Evolutionary conservation across 805 yeast genomes (phyloP), one percentile per base, ranked within the genome.

Genomic region (Cyberlindnera amylophila): DNA sequence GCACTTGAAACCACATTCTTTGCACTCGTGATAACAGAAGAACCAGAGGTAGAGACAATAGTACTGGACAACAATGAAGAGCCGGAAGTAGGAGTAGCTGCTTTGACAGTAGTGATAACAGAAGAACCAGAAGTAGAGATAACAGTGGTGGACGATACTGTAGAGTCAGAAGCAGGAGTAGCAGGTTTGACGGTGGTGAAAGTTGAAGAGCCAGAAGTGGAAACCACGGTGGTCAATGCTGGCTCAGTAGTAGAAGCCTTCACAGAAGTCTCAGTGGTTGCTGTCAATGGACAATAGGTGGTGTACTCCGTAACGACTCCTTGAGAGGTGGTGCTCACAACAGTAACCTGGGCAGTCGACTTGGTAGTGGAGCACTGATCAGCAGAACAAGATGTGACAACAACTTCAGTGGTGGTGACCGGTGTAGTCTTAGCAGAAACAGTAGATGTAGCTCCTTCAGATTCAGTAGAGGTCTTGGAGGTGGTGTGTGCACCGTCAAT

Each of bases 281-380:
- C 35, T 17, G 34, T 36, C n/a, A 19, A 11, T 18, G 41, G 23
- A 47, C 71, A 67, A 57, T 43, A 51, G 8, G 61, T 58, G 4
- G 59, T 57, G 32, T 43, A 51, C 40, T 42, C 46, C 21, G 58
- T 54, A 13, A 52, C 50, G n/a, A 41, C 59, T 46, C 66, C 67
- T 53, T 55, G 40, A 19, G 55, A 53, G 34, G 69, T 64, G 27
- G 57, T 57, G 24, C 69, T 66, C 31, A 64, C 61, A 34, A 63
- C 58, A 17, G 51, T 37, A 7, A 49, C 46, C 19, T 42, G 34
- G 16, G 54, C 49, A 2, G 50, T 32, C 10, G 49, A 31, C 6
- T 37, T 23, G 4, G 51, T 39, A 4, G 37, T 21, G 4, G 35
- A 14, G 17, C 59, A 53, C 2, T 16, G 17, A 9, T 43, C 27